These are phyloP conservation scores for Pseudogymnoascus sp. DNA, from an alignment of 2,329 filamentous ascomycete genomes.

Conservation along the genomic window DNA sequence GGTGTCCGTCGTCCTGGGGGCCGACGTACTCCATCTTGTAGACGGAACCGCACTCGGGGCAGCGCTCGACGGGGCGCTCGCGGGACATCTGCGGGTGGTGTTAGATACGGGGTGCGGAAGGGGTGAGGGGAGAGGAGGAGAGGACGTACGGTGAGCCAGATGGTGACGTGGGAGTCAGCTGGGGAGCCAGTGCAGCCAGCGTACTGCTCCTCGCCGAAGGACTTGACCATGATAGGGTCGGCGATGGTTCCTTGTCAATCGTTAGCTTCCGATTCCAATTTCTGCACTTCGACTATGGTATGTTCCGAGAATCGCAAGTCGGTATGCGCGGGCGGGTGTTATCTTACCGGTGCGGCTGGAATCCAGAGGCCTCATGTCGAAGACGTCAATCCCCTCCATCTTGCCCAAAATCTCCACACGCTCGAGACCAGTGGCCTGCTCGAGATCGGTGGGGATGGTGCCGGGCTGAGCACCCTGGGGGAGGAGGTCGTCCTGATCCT, in stretches of 20 bases:
- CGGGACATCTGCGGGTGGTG: slow-evolving; percentile 57
- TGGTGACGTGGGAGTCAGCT: slow-evolving; percentile 80
- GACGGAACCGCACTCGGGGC: slow-evolving; percentile 90
- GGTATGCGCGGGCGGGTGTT: slow-evolving; percentile 22
- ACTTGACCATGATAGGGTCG: slow-evolving; percentile 83
- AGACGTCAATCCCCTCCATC: slow-evolving; percentile 96
- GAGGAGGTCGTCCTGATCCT: slow-evolving; percentile 70
- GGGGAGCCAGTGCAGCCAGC: slow-evolving; percentile 92
- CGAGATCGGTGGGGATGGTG: slow-evolving; percentile 84
- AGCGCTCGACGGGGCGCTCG: slow-evolving; percentile 86
- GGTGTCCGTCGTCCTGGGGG: slow-evolving; percentile 63
- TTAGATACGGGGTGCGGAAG: slow-evolving; percentile 4
- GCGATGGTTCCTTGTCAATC: slow-evolving; percentile 67
- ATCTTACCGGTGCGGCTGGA: slow-evolving; percentile 69
- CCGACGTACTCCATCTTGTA: slow-evolving; percentile 98
- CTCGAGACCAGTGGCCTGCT: slow-evolving; percentile 95
- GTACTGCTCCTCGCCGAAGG: slow-evolving; percentile 93
- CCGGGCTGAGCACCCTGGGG: slow-evolving; percentile 74
- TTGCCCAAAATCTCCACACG: slow-evolving; percentile 98
- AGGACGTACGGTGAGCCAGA: slow-evolving; percentile 75
- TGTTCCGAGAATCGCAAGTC: neutral
- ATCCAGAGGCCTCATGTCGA: slow-evolving; percentile 96
- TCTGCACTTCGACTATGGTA: slow-evolving; percentile 10
- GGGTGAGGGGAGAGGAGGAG: neutral
- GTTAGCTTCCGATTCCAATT: slow-evolving; percentile 2